Percentiles rank a stretch among this genome's conserved stretches.
Evolutionary conservation across 805 yeast species (phyloP).

Genomic region (Ogataea minuta): DNA sequence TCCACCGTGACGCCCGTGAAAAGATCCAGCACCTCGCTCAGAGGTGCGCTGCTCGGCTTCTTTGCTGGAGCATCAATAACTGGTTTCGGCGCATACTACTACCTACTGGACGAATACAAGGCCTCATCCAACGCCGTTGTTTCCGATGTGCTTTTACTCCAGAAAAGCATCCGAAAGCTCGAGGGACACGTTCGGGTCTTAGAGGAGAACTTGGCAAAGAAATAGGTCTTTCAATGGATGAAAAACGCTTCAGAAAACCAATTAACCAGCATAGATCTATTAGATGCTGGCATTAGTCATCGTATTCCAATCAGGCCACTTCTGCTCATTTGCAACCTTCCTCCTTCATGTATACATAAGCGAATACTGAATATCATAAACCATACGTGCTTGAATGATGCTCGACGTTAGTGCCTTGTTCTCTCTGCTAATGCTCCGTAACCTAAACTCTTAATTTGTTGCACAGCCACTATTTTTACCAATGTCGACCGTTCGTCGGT

Average conservation of each 20-base stretch:
- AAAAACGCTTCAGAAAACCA: not conserved
- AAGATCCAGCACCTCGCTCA: slow-evolving; percentile 29
- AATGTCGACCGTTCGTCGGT: slow-evolving; percentile 27
- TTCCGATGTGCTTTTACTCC: slow-evolving; percentile 70
- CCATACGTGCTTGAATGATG: not conserved
- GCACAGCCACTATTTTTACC: slow-evolving; percentile 8
- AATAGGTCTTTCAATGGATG: slow-evolving; percentile 13
- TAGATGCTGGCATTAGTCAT: not conserved
- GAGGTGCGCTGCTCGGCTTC: slow-evolving; percentile 66
- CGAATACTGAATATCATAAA: slow-evolving; percentile 6
- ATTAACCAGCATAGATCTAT: too few species aligned
- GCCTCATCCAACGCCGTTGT: slow-evolving; percentile 68
- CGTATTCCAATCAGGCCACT: not conserved
- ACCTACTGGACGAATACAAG: slow-evolving; percentile 75
- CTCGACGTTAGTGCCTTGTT: too few species aligned
- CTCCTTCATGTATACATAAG: slow-evolving; percentile 7
- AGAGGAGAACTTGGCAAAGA: slow-evolving; percentile 41
- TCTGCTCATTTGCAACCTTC: not conserved
- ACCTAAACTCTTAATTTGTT: slow-evolving; percentile 1
- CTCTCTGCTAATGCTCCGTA: too few species aligned
- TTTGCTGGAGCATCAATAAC: slow-evolving; percentile 72
- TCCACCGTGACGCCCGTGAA: slow-evolving; percentile 22
- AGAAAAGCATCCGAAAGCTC: slow-evolving; percentile 62
- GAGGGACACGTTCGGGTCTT: slow-evolving; percentile 67
- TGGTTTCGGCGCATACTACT: slow-evolving; percentile 74